Evolutionary conservation across 305 asterid genomes (phyloP).

Genomic region (Fraxinus dipetala): DNA sequence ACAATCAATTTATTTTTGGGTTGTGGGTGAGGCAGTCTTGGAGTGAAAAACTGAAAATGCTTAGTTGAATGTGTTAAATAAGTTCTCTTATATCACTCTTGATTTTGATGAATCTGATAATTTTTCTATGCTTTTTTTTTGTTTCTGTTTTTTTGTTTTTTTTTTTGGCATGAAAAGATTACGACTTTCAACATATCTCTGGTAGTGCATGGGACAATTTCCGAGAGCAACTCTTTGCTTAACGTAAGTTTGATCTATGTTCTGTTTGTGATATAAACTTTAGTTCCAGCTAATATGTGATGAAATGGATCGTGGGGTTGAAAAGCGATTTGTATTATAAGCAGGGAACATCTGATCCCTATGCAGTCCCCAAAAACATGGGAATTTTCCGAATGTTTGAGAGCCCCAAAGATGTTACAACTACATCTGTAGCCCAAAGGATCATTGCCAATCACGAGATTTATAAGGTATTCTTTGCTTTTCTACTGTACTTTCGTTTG

Average conservation of each 20-base stretch:
- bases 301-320: constrained; percentile 7
- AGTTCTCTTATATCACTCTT: neutral
- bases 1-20: neutral
- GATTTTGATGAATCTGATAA: constrained; percentile 1
- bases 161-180: constrained; percentile 37
- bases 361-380: constrained; percentile 65
- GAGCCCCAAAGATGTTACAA: constrained; percentile 76
- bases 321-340: constrained; percentile 2
- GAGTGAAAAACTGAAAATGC: neutral
- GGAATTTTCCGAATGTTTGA: constrained; percentile 66
- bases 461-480: constrained; percentile 46
- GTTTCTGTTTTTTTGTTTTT: neutral
- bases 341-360: constrained; percentile 73
- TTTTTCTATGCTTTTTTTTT: constrained; percentile 12
- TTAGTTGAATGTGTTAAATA: neutral
- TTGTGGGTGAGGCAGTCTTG: neutral
- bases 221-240: constrained; percentile 53
- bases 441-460: constrained; percentile 78
- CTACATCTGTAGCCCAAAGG: constrained; percentile 75
- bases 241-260: constrained; percentile 48
- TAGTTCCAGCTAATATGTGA: neutral
- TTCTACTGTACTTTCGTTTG: neutral
- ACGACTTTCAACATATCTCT: constrained; percentile 79
- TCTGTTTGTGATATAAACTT: neutral
- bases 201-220: constrained; percentile 79